A percentile compares a stretch with the other conserved stretches of the same genome.
phyloP scores from a whole-genome alignment of 805 yeast genomes.

The Ogataea chonburiensis region DNA sequence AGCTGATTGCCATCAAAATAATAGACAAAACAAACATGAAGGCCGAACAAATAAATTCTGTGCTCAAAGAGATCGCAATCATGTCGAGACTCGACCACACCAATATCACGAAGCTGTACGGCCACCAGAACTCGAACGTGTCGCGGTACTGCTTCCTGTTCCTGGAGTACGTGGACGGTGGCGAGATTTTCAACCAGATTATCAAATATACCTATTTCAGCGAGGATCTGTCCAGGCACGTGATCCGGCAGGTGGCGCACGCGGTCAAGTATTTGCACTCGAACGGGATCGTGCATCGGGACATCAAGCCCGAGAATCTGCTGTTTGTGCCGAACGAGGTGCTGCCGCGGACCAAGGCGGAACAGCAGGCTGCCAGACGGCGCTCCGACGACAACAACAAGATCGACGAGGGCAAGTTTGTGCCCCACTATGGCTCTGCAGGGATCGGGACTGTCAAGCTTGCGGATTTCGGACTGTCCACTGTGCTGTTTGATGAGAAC shows the following conservation, averaged over 20 bases:
- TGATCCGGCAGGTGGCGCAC: conserved; percentile 67
- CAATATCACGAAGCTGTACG: conserved; percentile 56
- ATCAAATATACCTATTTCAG: conserved; percentile 74
- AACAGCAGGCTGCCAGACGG: conserved; percentile 43
- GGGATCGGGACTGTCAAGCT: conserved; percentile 61
- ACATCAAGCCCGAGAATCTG: conserved; percentile 79
- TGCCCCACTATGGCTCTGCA: conserved; percentile 56
- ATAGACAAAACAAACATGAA: conserved; percentile 61
- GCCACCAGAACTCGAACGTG: conserved; percentile 48
- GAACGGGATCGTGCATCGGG: conserved; percentile 74
- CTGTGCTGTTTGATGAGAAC: conserved; percentile 44
- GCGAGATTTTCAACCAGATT: conserved; percentile 78
- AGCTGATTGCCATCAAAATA: conserved; percentile 69
- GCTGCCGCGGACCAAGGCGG: conserved; percentile 41
- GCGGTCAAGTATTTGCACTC: conserved; percentile 72
- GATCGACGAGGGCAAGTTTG: conserved; percentile 59
- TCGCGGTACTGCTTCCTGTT: conserved; percentile 57
- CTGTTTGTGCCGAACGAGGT: conserved; percentile 57
- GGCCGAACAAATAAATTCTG: conserved; percentile 51
- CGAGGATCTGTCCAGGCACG: conserved; percentile 70
- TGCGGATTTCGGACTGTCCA: conserved; percentile 72
- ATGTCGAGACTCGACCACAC: conserved; percentile 65
- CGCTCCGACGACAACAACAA: conserved; percentile 59
- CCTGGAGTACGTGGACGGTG: conserved; percentile 70
- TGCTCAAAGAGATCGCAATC: conserved; percentile 69